phyloP scores from a whole-genome alignment of 1,139 yeast species.

The Saccharomyces hybrid region DNA sequence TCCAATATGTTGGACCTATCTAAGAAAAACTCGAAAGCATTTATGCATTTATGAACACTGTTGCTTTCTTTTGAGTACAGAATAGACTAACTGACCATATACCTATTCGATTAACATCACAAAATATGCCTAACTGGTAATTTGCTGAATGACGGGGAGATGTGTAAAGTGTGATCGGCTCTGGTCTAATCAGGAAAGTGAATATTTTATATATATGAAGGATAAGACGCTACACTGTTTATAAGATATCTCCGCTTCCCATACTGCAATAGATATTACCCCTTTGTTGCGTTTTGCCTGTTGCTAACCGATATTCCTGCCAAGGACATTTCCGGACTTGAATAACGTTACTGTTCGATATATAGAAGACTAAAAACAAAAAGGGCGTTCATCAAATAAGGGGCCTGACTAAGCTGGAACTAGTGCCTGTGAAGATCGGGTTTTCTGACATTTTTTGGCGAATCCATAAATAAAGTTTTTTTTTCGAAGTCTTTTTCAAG shows the following conservation, averaged over 20 bases:
- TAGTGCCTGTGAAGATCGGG: neutral
- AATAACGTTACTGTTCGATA: neutral
- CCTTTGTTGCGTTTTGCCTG: neutral
- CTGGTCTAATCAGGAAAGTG: neutral
- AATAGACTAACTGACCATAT: neutral
- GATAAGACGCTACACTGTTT: neutral
- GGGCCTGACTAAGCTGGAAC: neutral
- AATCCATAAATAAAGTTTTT: neutral
- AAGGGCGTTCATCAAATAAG: neutral
- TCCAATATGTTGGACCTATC: rapidly evolving
- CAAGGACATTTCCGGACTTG: neutral
- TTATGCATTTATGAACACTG: neutral
- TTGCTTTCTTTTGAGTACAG: neutral
- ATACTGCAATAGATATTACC: neutral
- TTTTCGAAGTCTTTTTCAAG: neutral
- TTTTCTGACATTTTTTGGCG: neutral
- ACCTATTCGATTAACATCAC: neutral
- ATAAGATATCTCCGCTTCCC: neutral
- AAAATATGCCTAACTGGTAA: neutral
- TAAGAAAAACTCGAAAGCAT: neutral
- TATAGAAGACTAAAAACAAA: neutral
- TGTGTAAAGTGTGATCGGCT: neutral
- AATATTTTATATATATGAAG: neutral
- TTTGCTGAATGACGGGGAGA: neutral
- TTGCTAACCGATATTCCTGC: neutral